phyloP scores from a whole-genome alignment of 2,329 filamentous ascomycete genomes.

The Fusarium nematophilum region DNA sequence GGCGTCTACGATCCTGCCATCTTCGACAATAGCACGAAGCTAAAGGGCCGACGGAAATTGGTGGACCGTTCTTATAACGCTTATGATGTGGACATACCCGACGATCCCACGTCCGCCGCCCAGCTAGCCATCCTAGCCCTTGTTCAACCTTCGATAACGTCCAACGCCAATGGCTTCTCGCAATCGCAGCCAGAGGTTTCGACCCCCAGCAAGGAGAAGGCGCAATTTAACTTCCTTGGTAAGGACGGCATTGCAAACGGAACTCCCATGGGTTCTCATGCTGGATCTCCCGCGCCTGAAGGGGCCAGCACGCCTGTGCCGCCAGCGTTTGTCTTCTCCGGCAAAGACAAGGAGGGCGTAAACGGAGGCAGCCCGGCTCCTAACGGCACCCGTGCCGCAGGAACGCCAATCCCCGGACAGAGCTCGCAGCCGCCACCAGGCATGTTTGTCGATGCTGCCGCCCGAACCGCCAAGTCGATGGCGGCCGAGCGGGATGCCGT shows the following conservation, averaged over 20 bases:
- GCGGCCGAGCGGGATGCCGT: constrained; percentile 81
- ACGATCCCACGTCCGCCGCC: constrained; percentile 88
- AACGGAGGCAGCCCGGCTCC: constrained; percentile 66
- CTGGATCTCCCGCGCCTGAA: constrained; percentile 88
- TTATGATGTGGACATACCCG: constrained; percentile 87
- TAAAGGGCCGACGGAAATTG: constrained; percentile 81
- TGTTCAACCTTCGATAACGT: constrained; percentile 68
- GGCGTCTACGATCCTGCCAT: constrained; percentile 91
- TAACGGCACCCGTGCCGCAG: constrained; percentile 62
- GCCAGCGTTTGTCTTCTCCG: constrained; percentile 66
- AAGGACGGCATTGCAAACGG: constrained; percentile 76
- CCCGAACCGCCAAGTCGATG: constrained; percentile 63
- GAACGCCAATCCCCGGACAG: constrained; percentile 55
- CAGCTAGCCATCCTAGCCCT: constrained; percentile 75
- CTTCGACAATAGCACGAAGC: constrained; percentile 85
- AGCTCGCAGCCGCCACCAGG: constrained; percentile 54
- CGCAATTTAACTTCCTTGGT: constrained; percentile 76
- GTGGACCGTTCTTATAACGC: constrained; percentile 91
- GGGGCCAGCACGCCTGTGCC: constrained; percentile 74
- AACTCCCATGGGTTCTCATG: constrained; percentile 86
- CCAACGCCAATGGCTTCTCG: constrained; percentile 57
- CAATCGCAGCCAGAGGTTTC: constrained; percentile 61
- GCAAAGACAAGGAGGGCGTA: constrained; percentile 53
- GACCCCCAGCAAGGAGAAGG: constrained; percentile 71
- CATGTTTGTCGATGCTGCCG: constrained; percentile 62